These are phyloP conservation scores for Scenedesmus sp. DNA, from an alignment of 163 green algal species.

Conservation along the genomic window DNA sequence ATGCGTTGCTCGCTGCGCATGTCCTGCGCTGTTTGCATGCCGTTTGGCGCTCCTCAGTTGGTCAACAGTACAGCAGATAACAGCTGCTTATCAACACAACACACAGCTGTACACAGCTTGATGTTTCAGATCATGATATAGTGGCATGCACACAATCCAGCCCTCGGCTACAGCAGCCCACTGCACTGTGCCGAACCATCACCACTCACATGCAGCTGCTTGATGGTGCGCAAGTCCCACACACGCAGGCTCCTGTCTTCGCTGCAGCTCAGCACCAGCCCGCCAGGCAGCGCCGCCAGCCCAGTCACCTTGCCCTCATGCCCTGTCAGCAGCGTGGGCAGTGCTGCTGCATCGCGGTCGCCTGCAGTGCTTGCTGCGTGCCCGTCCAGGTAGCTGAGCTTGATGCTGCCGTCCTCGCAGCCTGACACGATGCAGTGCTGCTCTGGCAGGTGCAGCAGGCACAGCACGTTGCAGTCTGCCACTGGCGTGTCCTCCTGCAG, in stretches of 20 bases:
- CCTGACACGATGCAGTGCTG: conserved; percentile 73
- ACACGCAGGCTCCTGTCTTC: conserved; percentile 72
- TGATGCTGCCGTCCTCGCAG: conserved; percentile 71
- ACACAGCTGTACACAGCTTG: too few relatives aligned
- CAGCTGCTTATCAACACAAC: too few relatives aligned
- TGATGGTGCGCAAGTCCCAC: conserved; percentile 81
- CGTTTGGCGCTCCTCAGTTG: too few relatives aligned
- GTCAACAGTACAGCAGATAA: too few relatives aligned
- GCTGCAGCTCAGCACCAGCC: conserved; percentile 66
- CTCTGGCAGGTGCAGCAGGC: conserved; percentile 63
- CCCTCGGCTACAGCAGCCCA: too few relatives aligned
- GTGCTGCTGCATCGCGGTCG: not conserved
- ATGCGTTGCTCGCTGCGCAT: too few relatives aligned
- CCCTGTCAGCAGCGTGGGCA: conserved; percentile 42
- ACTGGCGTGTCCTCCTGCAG: conserved; percentile 61
- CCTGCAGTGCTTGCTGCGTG: not conserved
- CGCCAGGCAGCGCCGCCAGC: conserved; percentile 63
- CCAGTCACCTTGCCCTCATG: conserved; percentile 69
- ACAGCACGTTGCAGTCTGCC: conserved; percentile 67
- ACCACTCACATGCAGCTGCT: conserved; percentile 53
- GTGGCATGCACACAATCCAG: too few relatives aligned
- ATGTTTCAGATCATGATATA: too few relatives aligned
- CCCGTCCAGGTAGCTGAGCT: conserved; percentile 58
- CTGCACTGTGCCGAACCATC: not conserved
- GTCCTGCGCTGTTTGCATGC: too few relatives aligned